Conservation (phyloP, 2,329 filamentous ascomycete genomes). For the Cyclaneusma minus region DNA sequence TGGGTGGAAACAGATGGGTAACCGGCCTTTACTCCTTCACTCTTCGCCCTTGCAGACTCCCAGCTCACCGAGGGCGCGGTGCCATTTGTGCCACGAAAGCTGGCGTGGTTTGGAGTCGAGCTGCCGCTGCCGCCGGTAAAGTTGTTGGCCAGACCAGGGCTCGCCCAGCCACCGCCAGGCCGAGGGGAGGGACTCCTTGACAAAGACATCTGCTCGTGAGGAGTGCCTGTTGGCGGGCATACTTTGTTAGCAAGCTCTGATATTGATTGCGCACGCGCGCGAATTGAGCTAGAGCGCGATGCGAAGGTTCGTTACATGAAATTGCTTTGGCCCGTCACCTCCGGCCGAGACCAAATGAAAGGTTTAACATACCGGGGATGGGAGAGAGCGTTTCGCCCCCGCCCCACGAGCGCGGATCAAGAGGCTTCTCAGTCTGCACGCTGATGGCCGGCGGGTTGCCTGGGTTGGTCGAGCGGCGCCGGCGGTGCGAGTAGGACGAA, state of each 20-base stretch:
- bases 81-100: conserved; percentile 34
- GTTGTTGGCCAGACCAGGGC: conserved; percentile 59
- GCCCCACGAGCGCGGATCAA: conserved; percentile 7
- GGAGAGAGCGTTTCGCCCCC: conserved; percentile 11
- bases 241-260: too few species aligned
- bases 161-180: conserved; percentile 77
- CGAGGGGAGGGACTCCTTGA: conserved; percentile 79
- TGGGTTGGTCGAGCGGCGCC: conserved; percentile 21
- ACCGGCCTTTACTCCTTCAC: conserved; percentile 53
- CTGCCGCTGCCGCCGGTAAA: conserved; percentile 41
- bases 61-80: conserved; percentile 50
- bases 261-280: too few species aligned
- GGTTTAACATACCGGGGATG: conserved; percentile 13
- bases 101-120: conserved; percentile 42
- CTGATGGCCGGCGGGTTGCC: conserved; percentile 9
- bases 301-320: too few species aligned
- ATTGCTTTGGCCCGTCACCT: too few species aligned
- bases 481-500: conserved; percentile 18
- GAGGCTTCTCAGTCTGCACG: conserved; percentile 4
- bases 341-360: too few species aligned
- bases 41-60: conserved; percentile 70
- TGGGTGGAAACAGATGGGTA: conserved; percentile 69
- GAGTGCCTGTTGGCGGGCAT: conserved; percentile 28
- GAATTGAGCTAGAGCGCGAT: too few species aligned
- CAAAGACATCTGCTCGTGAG: conserved; percentile 55